Evolutionary conservation across 2,329 filamentous ascomycete genomes (phyloP), one percentile per base, ranked within the genome.

Genomic region (Clarireedia monteithiana): DNA sequence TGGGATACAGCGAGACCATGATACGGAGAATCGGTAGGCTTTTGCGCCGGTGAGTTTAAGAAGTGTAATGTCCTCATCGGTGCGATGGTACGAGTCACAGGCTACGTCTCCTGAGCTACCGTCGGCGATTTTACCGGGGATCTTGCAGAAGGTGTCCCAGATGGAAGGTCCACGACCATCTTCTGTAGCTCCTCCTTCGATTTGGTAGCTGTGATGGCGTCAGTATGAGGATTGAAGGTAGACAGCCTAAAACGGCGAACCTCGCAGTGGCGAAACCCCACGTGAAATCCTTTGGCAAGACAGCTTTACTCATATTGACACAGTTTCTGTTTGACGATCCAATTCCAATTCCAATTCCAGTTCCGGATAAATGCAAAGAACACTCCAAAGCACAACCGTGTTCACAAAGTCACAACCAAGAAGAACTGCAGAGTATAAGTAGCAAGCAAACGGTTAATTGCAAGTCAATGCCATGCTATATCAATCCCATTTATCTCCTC

Each of bases 91-190:
- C 27, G 88, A 91, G 74, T 95, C 89, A 73, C 90, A 95, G 39
- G 90, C 89, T 45, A 88, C 80, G 51, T 82, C 84, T 52, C 90
- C 90, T 45, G 83, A 86, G 63, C 79, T 84, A 57, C 83, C 85
- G 65, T 89, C 87, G 55, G 89, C 88, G 66, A 94, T 91, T 73
- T 94, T 95, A 66, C 88, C 88, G 6, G 86, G 84, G 53, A 83
- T 85, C 60, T 81, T 81, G 73, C 87, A 91, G 75, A 95, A 95
- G n/a, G 81, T 85, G 73, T 95, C 90, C 90, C 90, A 95, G 71
- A 95, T 94, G 59, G 86, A 89, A 54, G 88, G 84, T 23, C 82
- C 86, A 61, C 89, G 87, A 62, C 89, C 90, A 68, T 92, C 89
- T 67, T 85, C 81, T 48, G 86, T 76, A 40, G 79, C 76, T 48